These are phyloP conservation scores for Populus ilicifolia DNA, from an alignment of 345 rosid genomes.

Conservation along the genomic window DNA sequence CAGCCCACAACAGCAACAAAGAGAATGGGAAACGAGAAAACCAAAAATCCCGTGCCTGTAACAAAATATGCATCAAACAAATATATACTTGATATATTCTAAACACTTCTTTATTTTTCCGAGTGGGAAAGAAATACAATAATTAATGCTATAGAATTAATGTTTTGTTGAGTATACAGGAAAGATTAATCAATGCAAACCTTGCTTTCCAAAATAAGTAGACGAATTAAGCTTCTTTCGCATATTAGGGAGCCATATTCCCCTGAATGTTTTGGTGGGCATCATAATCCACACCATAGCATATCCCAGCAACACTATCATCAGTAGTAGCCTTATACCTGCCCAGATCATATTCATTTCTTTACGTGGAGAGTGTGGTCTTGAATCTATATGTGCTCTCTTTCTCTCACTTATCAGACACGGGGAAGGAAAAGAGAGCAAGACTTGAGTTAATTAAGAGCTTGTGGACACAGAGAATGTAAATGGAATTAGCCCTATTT, in stretches of 20 bases:
- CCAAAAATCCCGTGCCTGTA: slow-evolving; percentile 14
- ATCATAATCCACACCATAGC: slow-evolving; percentile 11
- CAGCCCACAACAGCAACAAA: slow-evolving; percentile 25
- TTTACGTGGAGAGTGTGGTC: neutral
- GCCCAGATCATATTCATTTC: neutral
- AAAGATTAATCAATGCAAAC: neutral
- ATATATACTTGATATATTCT: neutral
- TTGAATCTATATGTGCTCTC: neutral
- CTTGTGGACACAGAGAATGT: too few species aligned
- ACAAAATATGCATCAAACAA: neutral
- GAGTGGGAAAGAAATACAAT: too few species aligned
- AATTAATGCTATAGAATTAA: too few species aligned
- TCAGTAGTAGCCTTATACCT: neutral
- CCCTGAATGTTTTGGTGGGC: slow-evolving; percentile 16
- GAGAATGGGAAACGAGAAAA: slow-evolving; percentile 7
- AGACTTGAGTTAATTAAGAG: neutral
- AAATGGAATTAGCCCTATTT: too few species aligned
- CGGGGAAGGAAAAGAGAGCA: neutral
- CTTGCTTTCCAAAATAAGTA: slow-evolving; percentile 17
- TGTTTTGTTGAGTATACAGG: neutral
- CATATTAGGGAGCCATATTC: slow-evolving; percentile 11
- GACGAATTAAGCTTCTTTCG: neutral
- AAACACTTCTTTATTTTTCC: too few species aligned
- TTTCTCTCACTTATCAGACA: neutral
- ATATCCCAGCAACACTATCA: slow-evolving; percentile 14